A percentile compares a stretch with the other conserved stretches of the same genome.
These are phyloP conservation scores for Ascochyta lentis DNA, from an alignment of 2,329 filamentous ascomycete species.

Conservation along the genomic window DNA sequence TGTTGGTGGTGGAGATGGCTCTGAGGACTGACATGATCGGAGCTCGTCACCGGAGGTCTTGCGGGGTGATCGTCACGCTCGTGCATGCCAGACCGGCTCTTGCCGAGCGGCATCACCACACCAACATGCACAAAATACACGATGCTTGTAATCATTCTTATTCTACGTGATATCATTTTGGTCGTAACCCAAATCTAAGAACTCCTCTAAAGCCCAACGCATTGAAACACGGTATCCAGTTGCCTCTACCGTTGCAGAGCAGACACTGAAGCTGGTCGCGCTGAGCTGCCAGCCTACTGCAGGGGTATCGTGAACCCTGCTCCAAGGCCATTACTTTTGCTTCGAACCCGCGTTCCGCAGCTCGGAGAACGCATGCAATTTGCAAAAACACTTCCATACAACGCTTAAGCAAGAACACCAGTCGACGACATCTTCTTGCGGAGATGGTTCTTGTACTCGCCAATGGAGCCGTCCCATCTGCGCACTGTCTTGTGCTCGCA, in stretches of 20 bases:
- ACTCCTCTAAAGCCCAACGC: constrained; percentile 50
- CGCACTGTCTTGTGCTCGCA: constrained; percentile 97
- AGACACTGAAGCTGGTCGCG: constrained; percentile 44
- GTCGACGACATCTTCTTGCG: constrained; percentile 97
- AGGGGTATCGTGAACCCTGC: constrained; percentile 41
- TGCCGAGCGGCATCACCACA: background rate
- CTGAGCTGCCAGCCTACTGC: constrained; percentile 44
- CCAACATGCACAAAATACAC: background rate
- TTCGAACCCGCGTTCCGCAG: constrained; percentile 32
- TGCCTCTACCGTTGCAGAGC: constrained; percentile 39
- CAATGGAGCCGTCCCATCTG: constrained; percentile 87
- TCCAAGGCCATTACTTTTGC: constrained; percentile 40
- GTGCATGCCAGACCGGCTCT: background rate
- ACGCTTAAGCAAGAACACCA: constrained; percentile 75
- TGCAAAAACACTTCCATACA: constrained; percentile 22
- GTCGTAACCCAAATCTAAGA: constrained; percentile 45
- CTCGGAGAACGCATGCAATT: constrained; percentile 38
- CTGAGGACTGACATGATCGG: background rate
- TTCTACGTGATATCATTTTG: constrained; percentile 44
- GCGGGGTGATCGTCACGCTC: constrained; percentile 12
- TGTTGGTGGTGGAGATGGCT: background rate
- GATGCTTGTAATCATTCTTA: constrained; percentile 11
- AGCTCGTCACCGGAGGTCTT: constrained; percentile 12
- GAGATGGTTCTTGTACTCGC: constrained; percentile 96
- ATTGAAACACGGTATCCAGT: constrained; percentile 45